Conservation (phyloP, 75 land plant species). For the Sequoia sempervirens region DNA sequence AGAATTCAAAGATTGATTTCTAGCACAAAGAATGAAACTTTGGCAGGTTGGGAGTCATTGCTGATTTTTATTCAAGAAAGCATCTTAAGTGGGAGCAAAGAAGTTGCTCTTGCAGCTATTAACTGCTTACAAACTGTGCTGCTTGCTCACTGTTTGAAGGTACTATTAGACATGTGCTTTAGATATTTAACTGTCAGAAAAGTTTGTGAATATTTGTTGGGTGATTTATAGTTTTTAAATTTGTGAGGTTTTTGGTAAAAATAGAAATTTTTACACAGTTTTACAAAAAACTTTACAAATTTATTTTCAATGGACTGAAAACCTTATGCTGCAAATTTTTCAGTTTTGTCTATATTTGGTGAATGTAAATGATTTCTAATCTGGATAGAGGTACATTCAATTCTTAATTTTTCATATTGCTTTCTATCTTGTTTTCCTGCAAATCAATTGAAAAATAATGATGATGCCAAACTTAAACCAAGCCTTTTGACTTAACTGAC, state of each 20-base stretch:
- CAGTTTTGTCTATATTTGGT: background rate
- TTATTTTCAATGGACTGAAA: no score
- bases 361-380: background rate
- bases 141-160: slow-evolving; percentile 74
- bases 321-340: background rate
- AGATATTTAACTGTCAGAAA: background rate
- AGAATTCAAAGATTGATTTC: background rate
- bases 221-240: background rate
- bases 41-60: slow-evolving; percentile 82
- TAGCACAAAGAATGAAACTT: background rate
- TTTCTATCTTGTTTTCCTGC: background rate
- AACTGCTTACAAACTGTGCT: slow-evolving; percentile 73
- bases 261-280: no score
- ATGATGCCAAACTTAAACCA: background rate
- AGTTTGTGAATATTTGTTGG: background rate
- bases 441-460: background rate
- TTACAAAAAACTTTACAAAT: no score
- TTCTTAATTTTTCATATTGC: background rate
- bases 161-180: slow-evolving; percentile 8
- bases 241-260: no score
- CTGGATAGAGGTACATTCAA: background rate
- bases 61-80: slow-evolving; percentile 65
- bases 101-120: slow-evolving; percentile 91
- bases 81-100: slow-evolving; percentile 81
- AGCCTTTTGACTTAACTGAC: background rate